Evolutionary conservation across 345 rosid genomes (phyloP), one percentile per base, ranked within the genome.

Genomic region (Brassica carinata): DNA sequence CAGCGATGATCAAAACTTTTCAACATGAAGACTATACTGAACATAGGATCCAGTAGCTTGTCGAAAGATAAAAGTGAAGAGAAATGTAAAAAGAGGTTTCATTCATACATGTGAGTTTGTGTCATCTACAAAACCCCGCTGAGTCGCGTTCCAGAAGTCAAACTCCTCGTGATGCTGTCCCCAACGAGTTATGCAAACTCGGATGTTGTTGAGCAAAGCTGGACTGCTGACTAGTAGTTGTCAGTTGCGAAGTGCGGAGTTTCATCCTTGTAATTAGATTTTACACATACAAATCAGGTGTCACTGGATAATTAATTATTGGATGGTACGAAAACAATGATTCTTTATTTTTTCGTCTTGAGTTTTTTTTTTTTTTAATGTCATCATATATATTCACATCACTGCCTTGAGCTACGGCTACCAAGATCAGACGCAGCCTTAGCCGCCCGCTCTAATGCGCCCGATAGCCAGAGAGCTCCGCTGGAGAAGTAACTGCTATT

Each of bases 381-480:
- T 4, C 5, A 33, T 33, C 18, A 0, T 48, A 10, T 15, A 29
- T 31, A 27, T 15, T 80, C 84, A 83, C 15, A 15, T 80, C 83
- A 85, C 27, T 81, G 85, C 61, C 81, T 81, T 23, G 73, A 74
- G 67, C 75, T 78, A 43, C 69, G 86, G 34, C 78, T 90, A 78
- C 93, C 90, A 74, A 89, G 72, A 77, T 92, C 94, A 75, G 94
- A 88, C 0, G 96, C 90, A 40, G 65, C 89, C 74, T 87, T 88
- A 55, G 96, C 86, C 11, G 98, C 98, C 5, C 93, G 85, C 73
- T 83, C 87, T 68, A 91, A 84, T 2, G 97, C 94, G 48, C 79
- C 91, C 0, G 97, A 93, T 2, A 93, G 53, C 97, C 97, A 93
- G 27, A 90, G 80, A 69, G 97, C 94, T 69, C 97, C 97, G 72